These are phyloP conservation scores for Monosporascus sp. DNA, from an alignment of 2,329 filamentous ascomycete species.

Conservation along the genomic window DNA sequence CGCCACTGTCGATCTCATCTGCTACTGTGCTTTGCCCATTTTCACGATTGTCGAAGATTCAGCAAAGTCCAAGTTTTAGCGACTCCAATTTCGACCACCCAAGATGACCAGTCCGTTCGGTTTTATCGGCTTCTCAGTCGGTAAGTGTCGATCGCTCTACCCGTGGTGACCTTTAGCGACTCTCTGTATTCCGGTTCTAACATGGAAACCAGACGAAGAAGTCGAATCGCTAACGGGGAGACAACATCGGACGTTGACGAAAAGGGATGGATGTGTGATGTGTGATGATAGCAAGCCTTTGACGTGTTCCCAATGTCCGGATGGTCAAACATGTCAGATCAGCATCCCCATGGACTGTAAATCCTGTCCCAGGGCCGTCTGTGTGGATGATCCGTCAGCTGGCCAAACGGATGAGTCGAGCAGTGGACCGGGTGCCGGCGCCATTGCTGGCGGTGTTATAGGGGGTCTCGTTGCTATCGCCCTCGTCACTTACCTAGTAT, in stretches of 20 bases:
- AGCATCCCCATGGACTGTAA: slow-evolving; percentile 40
- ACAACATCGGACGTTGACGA: slow-evolving; percentile 11
- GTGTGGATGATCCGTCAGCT: slow-evolving; percentile 28
- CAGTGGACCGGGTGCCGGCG: slow-evolving; percentile 64
- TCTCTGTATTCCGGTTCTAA: not conserved
- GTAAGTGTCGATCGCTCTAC: slow-evolving; percentile 12
- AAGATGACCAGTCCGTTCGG: slow-evolving; percentile 22
- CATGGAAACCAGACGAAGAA: slow-evolving; percentile 14
- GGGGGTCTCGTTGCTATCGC: slow-evolving; percentile 74
- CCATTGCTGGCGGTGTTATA: slow-evolving; percentile 87
- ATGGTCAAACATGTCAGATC: slow-evolving; percentile 38
- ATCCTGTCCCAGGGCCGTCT: slow-evolving; percentile 43
- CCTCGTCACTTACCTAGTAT: slow-evolving; percentile 73
- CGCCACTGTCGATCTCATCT: slow-evolving; percentile 9
- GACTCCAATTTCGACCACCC: not conserved
- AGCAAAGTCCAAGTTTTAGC: too few relatives aligned
- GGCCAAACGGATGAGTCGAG: slow-evolving; percentile 6
- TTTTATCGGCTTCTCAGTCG: slow-evolving; percentile 22
- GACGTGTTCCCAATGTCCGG: slow-evolving; percentile 40
- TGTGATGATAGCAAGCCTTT: slow-evolving; percentile 35
- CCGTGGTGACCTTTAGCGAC: not conserved
- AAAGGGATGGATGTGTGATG: slow-evolving; percentile 33
- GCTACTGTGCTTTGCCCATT: not conserved
- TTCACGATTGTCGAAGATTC: not conserved
- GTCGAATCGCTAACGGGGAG: slow-evolving; percentile 29